Conservation (phyloP, 768 basidiomycete species). For the Hericium erinaceus region DNA sequence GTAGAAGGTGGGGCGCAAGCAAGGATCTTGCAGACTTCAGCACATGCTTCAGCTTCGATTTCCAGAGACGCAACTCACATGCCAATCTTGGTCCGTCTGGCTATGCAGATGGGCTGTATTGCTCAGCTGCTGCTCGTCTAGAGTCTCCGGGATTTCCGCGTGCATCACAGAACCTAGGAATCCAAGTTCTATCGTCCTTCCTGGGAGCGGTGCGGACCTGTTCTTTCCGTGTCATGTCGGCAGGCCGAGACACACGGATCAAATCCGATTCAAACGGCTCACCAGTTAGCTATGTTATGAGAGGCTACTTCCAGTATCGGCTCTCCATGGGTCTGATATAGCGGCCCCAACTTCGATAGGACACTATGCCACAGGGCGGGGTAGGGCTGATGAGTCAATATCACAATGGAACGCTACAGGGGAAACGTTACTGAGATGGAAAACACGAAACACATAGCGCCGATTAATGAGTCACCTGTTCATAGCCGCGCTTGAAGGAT, state of each 20-base stretch:
- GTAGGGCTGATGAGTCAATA: constrained; percentile 72
- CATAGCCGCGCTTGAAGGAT: constrained; percentile 67
- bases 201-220: constrained; percentile 73
- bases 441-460: neutral
- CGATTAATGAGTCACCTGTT: constrained; percentile 42
- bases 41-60: neutral
- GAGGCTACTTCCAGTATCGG: constrained; percentile 83
- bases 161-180: constrained; percentile 73
- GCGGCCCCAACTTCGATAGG: constrained; percentile 62
- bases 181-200: constrained; percentile 65
- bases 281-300: constrained; percentile 82
- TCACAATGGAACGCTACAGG: constrained; percentile 65
- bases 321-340: constrained; percentile 62
- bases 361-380: constrained; percentile 71
- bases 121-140: constrained; percentile 67
- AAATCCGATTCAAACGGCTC: constrained; percentile 20
- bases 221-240: constrained; percentile 28
- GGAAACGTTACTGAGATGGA: constrained; percentile 9
- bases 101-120: constrained; percentile 27
- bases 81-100: constrained; percentile 11
- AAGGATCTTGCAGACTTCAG: constrained; percentile 39
- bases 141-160: constrained; percentile 57
- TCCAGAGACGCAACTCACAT: constrained; percentile 3
- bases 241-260: neutral
- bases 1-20: constrained; percentile 52